Evolutionary conservation across 2,329 filamentous ascomycete species (phyloP).

Genomic region (Fusarium pseudograminearum): DNA sequence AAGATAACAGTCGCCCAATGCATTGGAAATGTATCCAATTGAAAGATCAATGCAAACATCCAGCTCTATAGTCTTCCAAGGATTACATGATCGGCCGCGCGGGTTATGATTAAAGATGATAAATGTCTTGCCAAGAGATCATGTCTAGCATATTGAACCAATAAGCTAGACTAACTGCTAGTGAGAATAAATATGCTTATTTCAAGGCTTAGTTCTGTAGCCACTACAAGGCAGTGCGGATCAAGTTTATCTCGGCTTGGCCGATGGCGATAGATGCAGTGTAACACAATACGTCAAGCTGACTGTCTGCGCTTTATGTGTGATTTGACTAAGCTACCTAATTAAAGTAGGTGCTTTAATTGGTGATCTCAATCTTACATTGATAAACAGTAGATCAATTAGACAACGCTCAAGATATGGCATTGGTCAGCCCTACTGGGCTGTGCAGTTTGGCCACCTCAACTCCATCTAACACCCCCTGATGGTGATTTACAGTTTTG

Average conservation of each 20-base stretch:
- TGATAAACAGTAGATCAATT: neutral
- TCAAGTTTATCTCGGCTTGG: conserved; percentile 22
- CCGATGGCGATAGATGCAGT: conserved; percentile 5
- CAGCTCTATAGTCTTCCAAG: neutral
- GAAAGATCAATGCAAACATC: neutral
- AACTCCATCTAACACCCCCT: neutral
- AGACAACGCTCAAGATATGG: neutral
- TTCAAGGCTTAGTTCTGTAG: neutral
- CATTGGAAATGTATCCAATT: neutral
- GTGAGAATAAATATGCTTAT: neutral
- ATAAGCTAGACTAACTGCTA: neutral
- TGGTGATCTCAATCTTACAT: neutral
- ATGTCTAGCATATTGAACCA: neutral
- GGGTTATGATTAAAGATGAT: neutral
- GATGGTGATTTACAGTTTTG: neutral
- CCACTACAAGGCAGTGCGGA: neutral
- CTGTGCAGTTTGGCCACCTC: neutral
- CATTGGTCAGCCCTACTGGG: conserved; percentile 13
- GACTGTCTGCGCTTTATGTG: neutral
- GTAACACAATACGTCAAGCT: conserved; percentile 4
- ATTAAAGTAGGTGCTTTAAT: neutral
- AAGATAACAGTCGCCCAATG: neutral
- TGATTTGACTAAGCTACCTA: conserved; percentile 10
- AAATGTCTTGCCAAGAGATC: neutral
- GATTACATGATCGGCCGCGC: conserved; percentile 1